phyloP scores from a whole-genome alignment of 306 rosid genomes.

The Lathyrus sativus region DNA sequence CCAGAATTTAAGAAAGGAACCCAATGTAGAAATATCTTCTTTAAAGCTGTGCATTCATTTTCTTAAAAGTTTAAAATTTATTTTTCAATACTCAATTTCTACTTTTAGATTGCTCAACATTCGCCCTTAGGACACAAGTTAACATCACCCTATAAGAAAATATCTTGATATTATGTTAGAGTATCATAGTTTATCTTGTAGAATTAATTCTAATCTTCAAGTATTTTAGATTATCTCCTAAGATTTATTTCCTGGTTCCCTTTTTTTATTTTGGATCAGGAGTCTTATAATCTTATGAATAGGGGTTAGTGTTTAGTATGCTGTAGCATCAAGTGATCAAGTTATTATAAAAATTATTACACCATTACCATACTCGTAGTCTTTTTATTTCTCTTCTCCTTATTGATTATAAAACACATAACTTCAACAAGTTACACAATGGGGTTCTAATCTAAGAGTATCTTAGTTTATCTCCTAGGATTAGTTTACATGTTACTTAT shows the following conservation, averaged over 20 bases:
- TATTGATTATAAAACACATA: too few species aligned
- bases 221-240: not conserved
- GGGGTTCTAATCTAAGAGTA: not conserved
- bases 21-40: too few species aligned
- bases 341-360: too few species aligned
- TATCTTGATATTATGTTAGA: constrained; percentile 11
- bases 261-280: not conserved
- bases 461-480: not conserved
- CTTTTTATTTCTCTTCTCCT: too few species aligned
- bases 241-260: not conserved
- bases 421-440: too few species aligned
- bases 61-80: too few species aligned
- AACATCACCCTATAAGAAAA: not conserved
- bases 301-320: not conserved
- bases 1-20: not conserved
- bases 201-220: not conserved
- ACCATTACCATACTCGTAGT: too few species aligned
- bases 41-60: too few species aligned
- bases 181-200: not conserved
- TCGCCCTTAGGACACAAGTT: too few species aligned
- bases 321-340: too few species aligned
- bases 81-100: too few species aligned
- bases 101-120: too few species aligned
- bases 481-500: not conserved
- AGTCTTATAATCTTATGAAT: not conserved